Evolutionary conservation across 2,329 filamentous ascomycete species (phyloP).

Genomic region (Pestalotiopsis sp.): DNA sequence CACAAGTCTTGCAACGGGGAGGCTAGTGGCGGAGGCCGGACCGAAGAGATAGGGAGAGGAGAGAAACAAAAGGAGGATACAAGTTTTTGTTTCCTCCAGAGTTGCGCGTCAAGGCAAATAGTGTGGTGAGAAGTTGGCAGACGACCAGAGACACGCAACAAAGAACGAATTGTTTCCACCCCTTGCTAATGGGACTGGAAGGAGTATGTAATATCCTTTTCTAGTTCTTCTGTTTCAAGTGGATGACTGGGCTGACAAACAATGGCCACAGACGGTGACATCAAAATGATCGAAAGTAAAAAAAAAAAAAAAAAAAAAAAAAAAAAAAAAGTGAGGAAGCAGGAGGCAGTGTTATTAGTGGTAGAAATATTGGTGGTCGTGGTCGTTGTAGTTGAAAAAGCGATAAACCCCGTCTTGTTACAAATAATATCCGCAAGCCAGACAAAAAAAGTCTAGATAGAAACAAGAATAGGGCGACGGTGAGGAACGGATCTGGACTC

Average conservation of each 20-base stretch:
- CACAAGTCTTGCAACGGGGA: background rate
- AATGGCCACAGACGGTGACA: background rate
- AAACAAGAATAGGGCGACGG: background rate
- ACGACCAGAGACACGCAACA: background rate
- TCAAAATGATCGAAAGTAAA: background rate
- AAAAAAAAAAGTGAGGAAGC: background rate
- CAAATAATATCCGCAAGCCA: background rate
- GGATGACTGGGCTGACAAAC: background rate
- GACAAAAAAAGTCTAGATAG: background rate
- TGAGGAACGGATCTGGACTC: background rate
- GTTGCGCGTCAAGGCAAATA: background rate
- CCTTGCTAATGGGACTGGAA: background rate
- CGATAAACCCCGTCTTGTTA: background rate
- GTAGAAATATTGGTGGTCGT: background rate
- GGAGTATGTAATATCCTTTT: background rate
- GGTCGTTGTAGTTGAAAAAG: background rate
- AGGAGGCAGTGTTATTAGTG: background rate
- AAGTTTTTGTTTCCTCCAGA: background rate
- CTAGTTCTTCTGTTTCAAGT: background rate
- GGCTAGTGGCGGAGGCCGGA: background rate
- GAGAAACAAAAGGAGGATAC: background rate
- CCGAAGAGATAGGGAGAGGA: background rate
- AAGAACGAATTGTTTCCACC: background rate
- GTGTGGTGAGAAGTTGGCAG: background rate
- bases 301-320: background rate